Conservation (phyloP, 331 rosid species). For the Dryas integrifolia region DNA sequence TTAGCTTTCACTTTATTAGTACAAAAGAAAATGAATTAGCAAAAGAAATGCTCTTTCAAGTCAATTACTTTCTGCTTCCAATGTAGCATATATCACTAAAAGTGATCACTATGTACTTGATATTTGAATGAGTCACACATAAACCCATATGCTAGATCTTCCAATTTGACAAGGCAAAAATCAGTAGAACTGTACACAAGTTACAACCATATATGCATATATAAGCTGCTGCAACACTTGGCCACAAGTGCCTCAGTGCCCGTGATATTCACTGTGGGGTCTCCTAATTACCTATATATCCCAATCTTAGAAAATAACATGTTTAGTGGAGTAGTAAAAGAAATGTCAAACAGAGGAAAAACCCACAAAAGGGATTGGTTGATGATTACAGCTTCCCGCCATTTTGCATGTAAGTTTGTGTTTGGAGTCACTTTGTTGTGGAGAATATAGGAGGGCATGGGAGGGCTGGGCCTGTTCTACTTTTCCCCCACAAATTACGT, state of each 20-base stretch:
- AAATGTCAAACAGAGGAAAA: conserved; percentile 5
- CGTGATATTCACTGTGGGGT: conserved; percentile 12
- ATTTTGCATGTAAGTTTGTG: conserved; percentile 33
- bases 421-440: conserved; percentile 27
- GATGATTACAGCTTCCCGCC: conserved; percentile 14
- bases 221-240: neutral
- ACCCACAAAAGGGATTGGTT: neutral
- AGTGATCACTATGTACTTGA: neutral
- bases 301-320: neutral
- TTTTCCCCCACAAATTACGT: conserved; percentile 20
- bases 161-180: conserved; percentile 1
- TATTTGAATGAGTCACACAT: neutral
- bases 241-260: neutral
- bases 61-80: neutral
- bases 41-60: neutral
- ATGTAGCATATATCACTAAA: neutral
- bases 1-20: conserved; percentile 13
- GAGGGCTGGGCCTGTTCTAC: neutral
- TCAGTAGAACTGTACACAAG: neutral
- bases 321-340: conserved; percentile 4
- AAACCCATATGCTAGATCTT: neutral
- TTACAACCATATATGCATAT: too few species aligned
- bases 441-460: conserved; percentile 9
- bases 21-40: neutral
- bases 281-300: neutral